Percentiles rank a stretch among this genome's conserved stretches.
phyloP scores from a whole-genome alignment of 2,329 filamentous ascomycete species.

The Colletotrichum australisinense region DNA sequence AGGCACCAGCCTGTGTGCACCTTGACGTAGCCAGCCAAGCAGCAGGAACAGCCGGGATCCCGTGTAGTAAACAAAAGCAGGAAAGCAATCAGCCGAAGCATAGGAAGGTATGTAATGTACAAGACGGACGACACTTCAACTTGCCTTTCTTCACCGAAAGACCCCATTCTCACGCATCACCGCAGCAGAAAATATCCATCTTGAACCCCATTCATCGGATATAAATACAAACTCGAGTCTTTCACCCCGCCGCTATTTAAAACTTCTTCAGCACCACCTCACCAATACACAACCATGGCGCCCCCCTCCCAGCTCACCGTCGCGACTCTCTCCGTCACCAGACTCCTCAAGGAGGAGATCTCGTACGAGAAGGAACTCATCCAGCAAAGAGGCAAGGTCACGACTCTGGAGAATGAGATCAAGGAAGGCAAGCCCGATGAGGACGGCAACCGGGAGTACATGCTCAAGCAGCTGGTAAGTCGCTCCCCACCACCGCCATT shows the following conservation, averaged over 20 bases:
- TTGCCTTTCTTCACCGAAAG: background rate
- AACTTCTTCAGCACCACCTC: background rate
- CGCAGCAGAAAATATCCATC: too few species aligned
- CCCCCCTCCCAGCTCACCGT: constrained; percentile 82
- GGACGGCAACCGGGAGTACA: constrained; percentile 81
- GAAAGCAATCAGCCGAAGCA: constrained; percentile 14
- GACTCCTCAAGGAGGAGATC: constrained; percentile 90
- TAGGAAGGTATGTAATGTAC: background rate
- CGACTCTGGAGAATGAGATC: constrained; percentile 73
- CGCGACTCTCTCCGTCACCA: constrained; percentile 80
- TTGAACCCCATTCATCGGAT: too few species aligned
- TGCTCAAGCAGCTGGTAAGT: constrained; percentile 79
- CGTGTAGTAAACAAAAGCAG: constrained; percentile 34
- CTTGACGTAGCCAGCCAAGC: constrained; percentile 34
- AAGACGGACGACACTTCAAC: background rate
- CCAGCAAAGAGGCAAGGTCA: constrained; percentile 78
- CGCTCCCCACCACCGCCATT: background rate
- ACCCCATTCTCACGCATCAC: background rate
- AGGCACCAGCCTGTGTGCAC: constrained; percentile 22
- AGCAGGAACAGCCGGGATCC: constrained; percentile 15
- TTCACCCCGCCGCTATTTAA: background rate
- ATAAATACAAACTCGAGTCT: background rate
- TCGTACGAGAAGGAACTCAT: constrained; percentile 90
- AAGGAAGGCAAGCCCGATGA: constrained; percentile 60
- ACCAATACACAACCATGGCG: constrained; percentile 68